Base-by-base conservation (phyloP, 768 basidiomycete genomes). In the Wakefieldia striispora region DNA sequence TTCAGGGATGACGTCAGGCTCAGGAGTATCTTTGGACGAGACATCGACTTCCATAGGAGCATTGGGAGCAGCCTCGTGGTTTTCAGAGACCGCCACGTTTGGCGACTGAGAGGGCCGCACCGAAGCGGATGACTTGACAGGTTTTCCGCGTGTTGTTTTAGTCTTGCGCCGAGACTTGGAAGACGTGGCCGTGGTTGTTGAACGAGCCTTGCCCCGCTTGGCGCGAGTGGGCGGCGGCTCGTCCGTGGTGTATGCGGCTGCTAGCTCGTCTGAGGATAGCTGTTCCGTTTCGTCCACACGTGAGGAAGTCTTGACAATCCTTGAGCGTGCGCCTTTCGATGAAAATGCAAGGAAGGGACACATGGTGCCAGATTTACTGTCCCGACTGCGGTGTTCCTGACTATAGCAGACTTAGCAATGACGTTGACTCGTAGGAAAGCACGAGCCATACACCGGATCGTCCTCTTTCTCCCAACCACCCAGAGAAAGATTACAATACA, bases 391-490 rank as follows among this genome's bases (percentile, higher is more conserved):
- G 59, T 95, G 91, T 59, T 92, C 86, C 60, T 86, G 77, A 53
- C 88, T 91, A 59, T 31, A 20, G 9, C 14, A 35, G 37, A 31
- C 47, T 55, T 39, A 47, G 42, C 40, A 38, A 51, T 44, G 36
- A 47, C 46, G 27, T 45, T 31, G 38, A 9, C 33, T 2, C 20
- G 20, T 8, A 20, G 19, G 19, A 24, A 33, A 17, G 37, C 33
- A 42, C 14, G 54, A 27, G n/a, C 14, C 88, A 50, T 68, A 97
- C 95, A 84, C 64, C 13, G 95, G 95, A 67, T 95, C 84, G 64
- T 98, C 95, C 13, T 80, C 81, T 24, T 76, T 72, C 37, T 93
- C 90, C 95, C 95, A 98, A 1, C 89, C 91, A 47, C 84, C 83
- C 3, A 95, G 79, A 2, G 83, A 77, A 29, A 86, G 73, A 38